Evolutionary conservation across 1,139 yeast species (phyloP).

Genomic region (Geotrichum histeridarum): DNA sequence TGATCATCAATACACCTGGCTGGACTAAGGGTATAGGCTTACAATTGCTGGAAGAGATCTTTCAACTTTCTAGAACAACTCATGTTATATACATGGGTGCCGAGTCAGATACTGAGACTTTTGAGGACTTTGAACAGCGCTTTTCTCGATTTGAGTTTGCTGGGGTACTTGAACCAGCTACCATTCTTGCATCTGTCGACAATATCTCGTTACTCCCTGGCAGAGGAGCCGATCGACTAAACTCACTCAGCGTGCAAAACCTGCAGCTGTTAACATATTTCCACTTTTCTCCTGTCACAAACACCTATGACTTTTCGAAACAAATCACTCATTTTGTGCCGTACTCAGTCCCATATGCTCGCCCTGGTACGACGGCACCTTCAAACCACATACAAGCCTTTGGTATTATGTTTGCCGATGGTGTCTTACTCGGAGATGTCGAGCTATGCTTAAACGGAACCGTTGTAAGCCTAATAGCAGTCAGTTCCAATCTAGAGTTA

Average conservation of each 20-base stretch:
- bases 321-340: constrained; percentile 35
- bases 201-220: constrained; percentile 9
- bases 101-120: constrained; percentile 22
- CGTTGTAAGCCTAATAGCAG: constrained; percentile 30
- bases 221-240: constrained; percentile 10
- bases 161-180: background rate
- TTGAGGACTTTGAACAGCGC: constrained; percentile 17
- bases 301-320: constrained; percentile 15
- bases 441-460: constrained; percentile 31
- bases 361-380: background rate
- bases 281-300: constrained; percentile 23
- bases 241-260: constrained; percentile 34
- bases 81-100: constrained; percentile 49
- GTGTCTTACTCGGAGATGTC: constrained; percentile 28
- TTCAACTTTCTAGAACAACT: constrained; percentile 49
- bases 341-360: constrained; percentile 24
- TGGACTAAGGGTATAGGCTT: constrained; percentile 91
- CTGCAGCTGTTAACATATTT: constrained; percentile 36
- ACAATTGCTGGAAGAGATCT: constrained; percentile 52
- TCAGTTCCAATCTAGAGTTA: constrained; percentile 11
- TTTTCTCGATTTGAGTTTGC: constrained; percentile 10
- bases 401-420: constrained; percentile 32
- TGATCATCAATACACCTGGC: constrained; percentile 81
- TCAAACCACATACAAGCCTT: constrained; percentile 24
- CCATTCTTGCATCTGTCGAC: constrained; percentile 3